These are phyloP conservation scores for Stenogyne calaminthoides DNA, from an alignment of 305 asterid genomes.

Conservation along the genomic window DNA sequence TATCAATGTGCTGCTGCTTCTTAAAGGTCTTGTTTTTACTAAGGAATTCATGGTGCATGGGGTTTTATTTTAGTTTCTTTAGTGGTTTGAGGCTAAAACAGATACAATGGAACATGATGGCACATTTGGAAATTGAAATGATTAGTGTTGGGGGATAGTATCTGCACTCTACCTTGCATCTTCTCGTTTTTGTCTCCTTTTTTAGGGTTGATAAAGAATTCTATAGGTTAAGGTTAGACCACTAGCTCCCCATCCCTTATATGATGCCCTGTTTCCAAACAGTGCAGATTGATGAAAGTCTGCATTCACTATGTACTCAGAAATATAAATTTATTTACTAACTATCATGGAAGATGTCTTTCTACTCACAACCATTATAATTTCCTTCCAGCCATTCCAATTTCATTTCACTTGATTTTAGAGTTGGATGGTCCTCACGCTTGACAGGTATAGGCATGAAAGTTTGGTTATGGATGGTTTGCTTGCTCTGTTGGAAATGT, in stretches of 20 bases:
- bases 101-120: neutral
- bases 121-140: neutral
- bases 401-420: neutral
- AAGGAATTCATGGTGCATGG: constrained; percentile 13
- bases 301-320: constrained; percentile 2
- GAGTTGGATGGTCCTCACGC: neutral
- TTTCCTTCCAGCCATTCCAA: neutral
- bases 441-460: constrained; percentile 12
- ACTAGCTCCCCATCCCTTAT: constrained; percentile 5
- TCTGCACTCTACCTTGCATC: constrained; percentile 1
- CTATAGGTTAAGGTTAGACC: neutral
- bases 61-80: neutral
- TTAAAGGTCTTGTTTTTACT: neutral
- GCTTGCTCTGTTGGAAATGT: neutral
- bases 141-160: neutral
- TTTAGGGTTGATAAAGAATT: neutral
- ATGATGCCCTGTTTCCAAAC: neutral
- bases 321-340: neutral
- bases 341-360: neutral
- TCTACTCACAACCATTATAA: neutral
- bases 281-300: constrained; percentile 1
- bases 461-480: constrained; percentile 1
- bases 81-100: neutral
- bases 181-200: neutral
- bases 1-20: constrained; percentile 8